Percentiles rank a stretch among this genome's conserved stretches.
These are phyloP conservation scores for Mallotus repandus DNA, from an alignment of 441 rosid species.

Conservation along the genomic window DNA sequence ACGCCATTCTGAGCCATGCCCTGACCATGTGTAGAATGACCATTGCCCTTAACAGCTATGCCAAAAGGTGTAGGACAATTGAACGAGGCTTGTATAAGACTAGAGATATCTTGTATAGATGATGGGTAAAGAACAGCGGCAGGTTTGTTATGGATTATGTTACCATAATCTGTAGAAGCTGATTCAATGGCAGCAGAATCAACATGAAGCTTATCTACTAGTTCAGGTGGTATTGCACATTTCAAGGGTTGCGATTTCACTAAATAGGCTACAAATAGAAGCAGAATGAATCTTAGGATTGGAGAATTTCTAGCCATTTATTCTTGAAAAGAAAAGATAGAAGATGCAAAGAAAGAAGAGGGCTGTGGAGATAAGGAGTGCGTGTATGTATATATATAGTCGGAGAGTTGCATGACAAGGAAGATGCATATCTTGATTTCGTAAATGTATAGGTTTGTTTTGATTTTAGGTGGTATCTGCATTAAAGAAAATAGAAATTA, in stretches of 20 bases:
- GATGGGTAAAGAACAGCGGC: conserved; percentile 63
- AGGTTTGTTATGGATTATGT: conserved; percentile 49
- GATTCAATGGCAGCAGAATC: conserved; percentile 41
- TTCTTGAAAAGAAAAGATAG: not conserved
- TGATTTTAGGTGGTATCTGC: not conserved
- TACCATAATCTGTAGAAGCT: conserved; percentile 73
- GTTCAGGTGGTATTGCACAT: conserved; percentile 23
- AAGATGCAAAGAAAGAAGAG: not conserved
- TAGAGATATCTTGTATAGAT: conserved; percentile 41
- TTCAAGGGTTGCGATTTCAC: conserved; percentile 28
- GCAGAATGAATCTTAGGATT: conserved; percentile 6
- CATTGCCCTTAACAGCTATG: conserved; percentile 71
- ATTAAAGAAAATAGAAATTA: too few relatives aligned
- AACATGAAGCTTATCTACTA: conserved; percentile 28
- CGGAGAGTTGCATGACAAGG: not conserved
- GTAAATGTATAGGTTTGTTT: not conserved
- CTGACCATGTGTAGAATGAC: conserved; percentile 76
- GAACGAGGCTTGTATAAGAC: conserved; percentile 47
- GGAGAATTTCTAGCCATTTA: conserved; percentile 27
- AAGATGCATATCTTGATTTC: not conserved
- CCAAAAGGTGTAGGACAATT: conserved; percentile 34
- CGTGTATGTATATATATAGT: not conserved
- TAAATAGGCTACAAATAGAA: conserved; percentile 30
- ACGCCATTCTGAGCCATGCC: conserved; percentile 60
- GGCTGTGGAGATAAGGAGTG: not conserved